Conservation (phyloP, 441 rosid species). For the Croton setiger region DNA sequence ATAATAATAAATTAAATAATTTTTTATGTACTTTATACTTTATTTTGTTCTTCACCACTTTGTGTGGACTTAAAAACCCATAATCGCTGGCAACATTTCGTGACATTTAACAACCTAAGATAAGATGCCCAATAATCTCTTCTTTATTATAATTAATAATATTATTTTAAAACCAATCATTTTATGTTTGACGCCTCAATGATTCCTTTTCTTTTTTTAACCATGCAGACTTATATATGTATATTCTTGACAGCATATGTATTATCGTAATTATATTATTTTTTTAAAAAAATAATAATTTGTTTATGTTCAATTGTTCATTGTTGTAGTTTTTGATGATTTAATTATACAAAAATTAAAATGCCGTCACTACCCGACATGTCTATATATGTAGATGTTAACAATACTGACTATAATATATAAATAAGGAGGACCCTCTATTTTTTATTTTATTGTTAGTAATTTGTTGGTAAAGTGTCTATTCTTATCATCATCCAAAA, state of each 20-base stretch:
- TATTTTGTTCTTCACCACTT: not conserved
- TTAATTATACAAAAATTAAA: not conserved
- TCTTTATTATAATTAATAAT: not conserved
- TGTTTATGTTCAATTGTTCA: not conserved
- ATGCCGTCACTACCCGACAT: not conserved
- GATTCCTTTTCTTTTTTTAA: not conserved
- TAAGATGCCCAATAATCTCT: not conserved
- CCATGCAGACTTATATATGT: not conserved
- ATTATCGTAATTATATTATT: not conserved
- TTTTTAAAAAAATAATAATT: too few species aligned
- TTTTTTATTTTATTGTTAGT: not conserved
- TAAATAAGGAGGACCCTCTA: not conserved
- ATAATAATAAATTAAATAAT: not conserved
- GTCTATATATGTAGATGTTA: not conserved
- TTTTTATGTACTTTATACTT: not conserved
- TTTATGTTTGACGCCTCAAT: not conserved
- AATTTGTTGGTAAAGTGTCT: not conserved
- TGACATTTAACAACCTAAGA: constrained; percentile 11
- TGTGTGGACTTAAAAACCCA: constrained; percentile 6
- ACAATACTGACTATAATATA: not conserved
- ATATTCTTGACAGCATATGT: not conserved
- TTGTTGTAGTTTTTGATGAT: not conserved
- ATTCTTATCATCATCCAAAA: not conserved
- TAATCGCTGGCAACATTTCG: constrained; percentile 9
- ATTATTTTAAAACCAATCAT: too few species aligned